A percentile compares a stretch with the other conserved stretches of the same genome.
Conservation (phyloP, 352 stramenopile genomes). For the Globisporangium irregulare region DNA sequence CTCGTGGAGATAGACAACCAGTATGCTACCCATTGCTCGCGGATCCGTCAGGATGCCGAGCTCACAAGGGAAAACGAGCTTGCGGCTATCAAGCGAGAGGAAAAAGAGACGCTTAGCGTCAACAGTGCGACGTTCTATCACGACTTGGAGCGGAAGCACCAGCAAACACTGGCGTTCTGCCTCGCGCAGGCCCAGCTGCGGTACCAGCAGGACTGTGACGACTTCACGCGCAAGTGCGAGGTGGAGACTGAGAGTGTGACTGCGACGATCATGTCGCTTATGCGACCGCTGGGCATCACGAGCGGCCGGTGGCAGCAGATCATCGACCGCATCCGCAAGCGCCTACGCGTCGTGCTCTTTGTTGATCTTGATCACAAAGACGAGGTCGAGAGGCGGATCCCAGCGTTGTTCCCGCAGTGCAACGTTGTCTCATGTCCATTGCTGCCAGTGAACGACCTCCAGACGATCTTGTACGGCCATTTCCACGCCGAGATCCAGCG, state of each 20-base stretch:
- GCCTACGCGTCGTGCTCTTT: constrained; percentile 45
- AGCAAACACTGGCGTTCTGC: constrained; percentile 22
- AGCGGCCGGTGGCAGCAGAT: constrained; percentile 71
- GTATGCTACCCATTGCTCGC: constrained; percentile 26
- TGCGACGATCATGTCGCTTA: constrained; percentile 73
- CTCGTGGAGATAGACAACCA: constrained; percentile 47
- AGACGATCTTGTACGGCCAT: constrained; percentile 37
- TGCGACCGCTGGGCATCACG: constrained; percentile 60
- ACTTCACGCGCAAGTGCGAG: constrained; percentile 50
- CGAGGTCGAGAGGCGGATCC: constrained; percentile 9
- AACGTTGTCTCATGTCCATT: constrained; percentile 27
- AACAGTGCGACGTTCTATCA: constrained; percentile 26
- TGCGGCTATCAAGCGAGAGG: constrained; percentile 24
- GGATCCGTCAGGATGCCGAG: constrained; percentile 34
- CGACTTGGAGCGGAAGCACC: constrained; percentile 33
- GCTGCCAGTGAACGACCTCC: constrained; percentile 25
- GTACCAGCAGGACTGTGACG: constrained; percentile 62
- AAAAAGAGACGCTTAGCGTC: constrained; percentile 29
- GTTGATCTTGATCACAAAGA: constrained; percentile 28
- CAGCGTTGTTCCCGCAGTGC: constrained; percentile 35
- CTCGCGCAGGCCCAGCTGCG: constrained; percentile 43
- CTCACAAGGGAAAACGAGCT: constrained; percentile 26
- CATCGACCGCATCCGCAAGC: constrained; percentile 47
- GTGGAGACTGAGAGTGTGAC: constrained; percentile 72
- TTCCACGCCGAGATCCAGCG: constrained; percentile 44